Percentiles rank a stretch among this genome's conserved stretches.
phyloP scores from a whole-genome alignment of 176 grass and related monocot genomes.

The Carex scoparia region DNA sequence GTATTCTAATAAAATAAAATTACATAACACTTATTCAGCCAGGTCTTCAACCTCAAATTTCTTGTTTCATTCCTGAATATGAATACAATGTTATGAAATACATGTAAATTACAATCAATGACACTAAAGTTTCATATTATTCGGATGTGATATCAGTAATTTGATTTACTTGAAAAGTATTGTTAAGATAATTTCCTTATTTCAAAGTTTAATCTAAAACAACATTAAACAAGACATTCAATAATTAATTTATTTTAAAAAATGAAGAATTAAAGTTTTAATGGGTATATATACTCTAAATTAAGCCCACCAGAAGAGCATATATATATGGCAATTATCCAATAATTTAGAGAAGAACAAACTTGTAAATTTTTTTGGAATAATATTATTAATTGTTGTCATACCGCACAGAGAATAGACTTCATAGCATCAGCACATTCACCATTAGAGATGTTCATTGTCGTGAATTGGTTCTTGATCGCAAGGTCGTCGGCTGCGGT shows the following conservation, averaged over 20 bases:
- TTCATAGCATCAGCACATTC: conserved; percentile 55
- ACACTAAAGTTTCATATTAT: neutral
- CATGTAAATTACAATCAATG: neutral
- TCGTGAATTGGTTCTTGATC: conserved; percentile 42
- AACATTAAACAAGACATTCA: too few relatives aligned
- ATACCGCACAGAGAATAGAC: conserved; percentile 70
- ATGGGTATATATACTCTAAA: too few relatives aligned
- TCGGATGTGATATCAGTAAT: neutral
- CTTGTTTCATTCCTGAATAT: too few relatives aligned
- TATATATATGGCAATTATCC: neutral
- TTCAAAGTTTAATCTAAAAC: too few relatives aligned
- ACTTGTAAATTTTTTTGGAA: neutral
- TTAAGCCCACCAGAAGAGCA: too few relatives aligned
- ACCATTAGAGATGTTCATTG: conserved; percentile 53
- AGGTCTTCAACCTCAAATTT: too few relatives aligned
- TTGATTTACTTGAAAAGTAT: neutral
- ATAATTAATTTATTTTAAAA: too few relatives aligned
- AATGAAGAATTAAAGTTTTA: too few relatives aligned
- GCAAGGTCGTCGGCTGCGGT: conserved; percentile 41
- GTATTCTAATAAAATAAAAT: too few relatives aligned
- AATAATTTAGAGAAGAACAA: too few relatives aligned
- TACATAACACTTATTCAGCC: too few relatives aligned
- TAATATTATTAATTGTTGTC: neutral
- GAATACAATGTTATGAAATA: too few relatives aligned
- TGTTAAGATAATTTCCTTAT: neutral